These are phyloP conservation scores for Neurospora crassa DNA, from an alignment of 2,329 filamentous ascomycete species.

Conservation along the genomic window DNA sequence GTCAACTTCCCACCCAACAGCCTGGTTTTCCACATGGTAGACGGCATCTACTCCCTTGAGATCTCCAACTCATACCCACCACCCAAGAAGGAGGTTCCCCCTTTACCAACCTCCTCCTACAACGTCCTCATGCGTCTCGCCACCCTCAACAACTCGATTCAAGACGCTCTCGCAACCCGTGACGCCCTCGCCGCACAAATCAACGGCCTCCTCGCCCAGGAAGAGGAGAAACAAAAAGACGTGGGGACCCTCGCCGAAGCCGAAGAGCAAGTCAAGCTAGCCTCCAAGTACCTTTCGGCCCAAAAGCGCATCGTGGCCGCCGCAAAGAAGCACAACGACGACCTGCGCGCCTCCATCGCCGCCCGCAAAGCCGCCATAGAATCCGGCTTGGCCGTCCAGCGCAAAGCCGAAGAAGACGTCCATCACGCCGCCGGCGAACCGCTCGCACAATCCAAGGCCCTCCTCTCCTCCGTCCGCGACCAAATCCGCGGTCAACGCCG, in stretches of 20 bases:
- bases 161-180: constrained; percentile 74
- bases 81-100: constrained; percentile 39
- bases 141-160: constrained; percentile 82
- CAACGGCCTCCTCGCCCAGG: constrained; percentile 42
- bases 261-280: constrained; percentile 37
- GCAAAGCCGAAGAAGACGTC: constrained; percentile 50
- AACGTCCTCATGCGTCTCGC: constrained; percentile 80
- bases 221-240: constrained; percentile 26
- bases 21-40: constrained; percentile 73
- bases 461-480: constrained; percentile 48
- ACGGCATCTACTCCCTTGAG: constrained; percentile 79
- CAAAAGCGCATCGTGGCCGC: constrained; percentile 58
- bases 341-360: constrained; percentile 57
- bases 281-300: constrained; percentile 44
- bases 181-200: constrained; percentile 71
- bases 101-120: constrained; percentile 65
- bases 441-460: constrained; percentile 43
- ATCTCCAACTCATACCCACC: constrained; percentile 42
- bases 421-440: constrained; percentile 45
- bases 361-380: constrained; percentile 59
- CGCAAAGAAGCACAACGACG: constrained; percentile 52
- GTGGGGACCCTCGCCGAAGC: constrained; percentile 31
- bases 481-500: constrained; percentile 77
- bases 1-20: constrained; percentile 73
- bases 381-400: constrained; percentile 50